Evolutionary conservation across 2,329 filamentous ascomycete genomes (phyloP).

Genomic region (Pyricularia sp.): DNA sequence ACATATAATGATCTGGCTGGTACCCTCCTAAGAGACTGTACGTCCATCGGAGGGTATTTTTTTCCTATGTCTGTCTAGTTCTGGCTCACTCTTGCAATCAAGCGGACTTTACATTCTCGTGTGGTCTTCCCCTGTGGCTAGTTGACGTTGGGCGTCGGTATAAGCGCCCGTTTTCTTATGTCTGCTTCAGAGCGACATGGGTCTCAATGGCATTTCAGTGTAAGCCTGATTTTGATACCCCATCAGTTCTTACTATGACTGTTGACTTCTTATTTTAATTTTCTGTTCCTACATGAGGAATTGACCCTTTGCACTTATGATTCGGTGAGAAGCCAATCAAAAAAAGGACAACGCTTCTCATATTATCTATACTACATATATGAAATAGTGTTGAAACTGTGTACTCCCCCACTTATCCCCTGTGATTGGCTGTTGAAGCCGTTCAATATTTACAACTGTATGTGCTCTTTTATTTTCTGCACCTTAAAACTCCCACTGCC

Average conservation of each 20-base stretch:
- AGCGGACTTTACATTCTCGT: background rate
- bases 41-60: background rate
- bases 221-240: background rate
- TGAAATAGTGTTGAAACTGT: background rate
- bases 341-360: background rate
- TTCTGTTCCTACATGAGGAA: background rate
- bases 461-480: background rate
- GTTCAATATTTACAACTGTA: background rate
- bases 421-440: no score
- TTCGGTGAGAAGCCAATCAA: background rate
- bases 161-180: background rate
- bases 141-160: background rate
- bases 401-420: background rate
- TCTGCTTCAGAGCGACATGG: background rate
- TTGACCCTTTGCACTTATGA: background rate
- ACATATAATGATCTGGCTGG: background rate
- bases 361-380: background rate
- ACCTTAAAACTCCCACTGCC: slow-evolving; percentile 25
- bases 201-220: background rate
- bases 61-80: background rate
- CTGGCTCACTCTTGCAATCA: background rate
- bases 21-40: background rate
- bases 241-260: background rate
- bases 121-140: background rate
- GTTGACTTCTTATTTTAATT: background rate